These are phyloP conservation scores for Calonectria henricotiae DNA, from an alignment of 2,329 filamentous ascomycete species.

Conservation along the genomic window DNA sequence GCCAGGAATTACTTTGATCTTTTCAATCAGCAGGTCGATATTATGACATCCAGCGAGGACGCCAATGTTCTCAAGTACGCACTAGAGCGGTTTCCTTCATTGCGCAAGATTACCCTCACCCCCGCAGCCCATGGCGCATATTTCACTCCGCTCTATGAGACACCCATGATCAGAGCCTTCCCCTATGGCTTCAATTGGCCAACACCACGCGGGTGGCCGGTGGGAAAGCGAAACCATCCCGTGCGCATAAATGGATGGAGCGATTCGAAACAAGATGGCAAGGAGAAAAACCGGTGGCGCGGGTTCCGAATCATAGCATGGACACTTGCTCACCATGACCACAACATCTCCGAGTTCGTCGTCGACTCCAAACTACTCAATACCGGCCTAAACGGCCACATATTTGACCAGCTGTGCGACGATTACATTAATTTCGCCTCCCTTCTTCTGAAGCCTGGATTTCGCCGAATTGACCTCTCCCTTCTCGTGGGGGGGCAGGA, in stretches of 20 bases:
- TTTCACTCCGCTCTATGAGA: constrained; percentile 25
- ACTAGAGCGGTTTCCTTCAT: background rate
- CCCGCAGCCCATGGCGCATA: constrained; percentile 14
- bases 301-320: constrained; percentile 11
- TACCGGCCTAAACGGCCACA: constrained; percentile 36
- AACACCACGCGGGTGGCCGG: constrained; percentile 5
- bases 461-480: constrained; percentile 29
- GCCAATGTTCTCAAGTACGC: background rate
- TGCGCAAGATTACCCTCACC: constrained; percentile 15
- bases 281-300: constrained; percentile 11
- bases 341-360: constrained; percentile 14
- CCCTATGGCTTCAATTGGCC: constrained; percentile 24
- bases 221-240: background rate
- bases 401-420: constrained; percentile 19
- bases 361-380: constrained; percentile 16
- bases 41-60: background rate
- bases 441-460: background rate
- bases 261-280: background rate
- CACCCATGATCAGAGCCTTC: constrained; percentile 24
- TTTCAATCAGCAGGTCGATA: background rate
- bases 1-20: background rate
- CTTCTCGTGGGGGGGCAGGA: constrained; percentile 6
- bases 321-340: constrained; percentile 3
- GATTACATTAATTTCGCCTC: constrained; percentile 15
- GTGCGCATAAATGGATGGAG: background rate